phyloP scores from a whole-genome alignment of 2,329 filamentous ascomycete species.

The Cryphonectria nitschkei region DNA sequence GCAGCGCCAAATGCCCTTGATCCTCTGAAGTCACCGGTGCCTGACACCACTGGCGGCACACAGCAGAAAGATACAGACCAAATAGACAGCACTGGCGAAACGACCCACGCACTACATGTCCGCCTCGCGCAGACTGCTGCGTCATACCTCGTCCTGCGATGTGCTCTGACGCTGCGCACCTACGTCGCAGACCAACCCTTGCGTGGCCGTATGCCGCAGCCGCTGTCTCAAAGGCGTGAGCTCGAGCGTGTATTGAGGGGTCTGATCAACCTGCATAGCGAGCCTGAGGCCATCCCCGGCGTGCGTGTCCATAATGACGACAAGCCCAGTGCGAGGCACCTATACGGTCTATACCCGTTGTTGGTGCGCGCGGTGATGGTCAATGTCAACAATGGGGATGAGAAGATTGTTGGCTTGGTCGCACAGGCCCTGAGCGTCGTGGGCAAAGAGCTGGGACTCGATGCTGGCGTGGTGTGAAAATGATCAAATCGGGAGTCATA shows the following conservation, averaged over 20 bases:
- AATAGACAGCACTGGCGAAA: slow-evolving; percentile 33
- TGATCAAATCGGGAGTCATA: not conserved
- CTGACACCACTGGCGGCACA: slow-evolving; percentile 26
- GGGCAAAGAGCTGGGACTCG: slow-evolving; percentile 57
- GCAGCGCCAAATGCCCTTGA: slow-evolving; percentile 31
- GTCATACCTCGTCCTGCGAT: slow-evolving; percentile 80
- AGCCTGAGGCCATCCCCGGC: slow-evolving; percentile 69
- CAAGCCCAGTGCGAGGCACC: slow-evolving; percentile 64
- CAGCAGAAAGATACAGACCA: slow-evolving; percentile 25
- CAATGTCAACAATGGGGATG: slow-evolving; percentile 62
- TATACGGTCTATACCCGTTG: slow-evolving; percentile 80
- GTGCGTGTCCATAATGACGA: slow-evolving; percentile 56
- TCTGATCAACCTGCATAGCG: slow-evolving; percentile 69
- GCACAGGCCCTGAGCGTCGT: slow-evolving; percentile 65
- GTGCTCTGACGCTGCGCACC: slow-evolving; percentile 76
- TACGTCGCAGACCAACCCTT: slow-evolving; percentile 93
- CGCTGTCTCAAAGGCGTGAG: slow-evolving; percentile 78
- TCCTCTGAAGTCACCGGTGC: slow-evolving; percentile 26
- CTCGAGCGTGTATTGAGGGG: slow-evolving; percentile 71
- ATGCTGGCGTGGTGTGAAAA: not conserved
- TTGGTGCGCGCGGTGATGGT: slow-evolving; percentile 66
- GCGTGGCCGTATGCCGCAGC: slow-evolving; percentile 86
- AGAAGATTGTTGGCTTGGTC: slow-evolving; percentile 60
- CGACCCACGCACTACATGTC: slow-evolving; percentile 46
- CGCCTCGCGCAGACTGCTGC: slow-evolving; percentile 75